Percentiles rank a stretch among this genome's conserved stretches.
Conservation (phyloP, 139 green algal species). For the Penium margaritaceum region DNA sequence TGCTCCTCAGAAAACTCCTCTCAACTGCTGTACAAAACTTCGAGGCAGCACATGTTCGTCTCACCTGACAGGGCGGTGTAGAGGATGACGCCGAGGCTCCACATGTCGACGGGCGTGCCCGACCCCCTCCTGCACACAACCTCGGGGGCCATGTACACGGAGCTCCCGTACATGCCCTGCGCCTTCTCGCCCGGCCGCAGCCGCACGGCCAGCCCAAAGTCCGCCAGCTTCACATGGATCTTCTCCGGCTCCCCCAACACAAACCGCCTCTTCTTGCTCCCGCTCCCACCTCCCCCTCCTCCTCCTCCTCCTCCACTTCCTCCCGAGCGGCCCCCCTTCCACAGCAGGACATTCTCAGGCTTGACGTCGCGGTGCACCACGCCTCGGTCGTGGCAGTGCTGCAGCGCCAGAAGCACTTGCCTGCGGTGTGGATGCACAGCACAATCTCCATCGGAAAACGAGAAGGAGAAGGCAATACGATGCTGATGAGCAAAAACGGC, state of each 20-base stretch:
- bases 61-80: constrained; percentile 86
- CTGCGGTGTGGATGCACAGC: too few relatives aligned
- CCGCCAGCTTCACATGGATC: constrained; percentile 73
- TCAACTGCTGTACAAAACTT: too few relatives aligned
- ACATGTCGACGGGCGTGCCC: constrained; percentile 79
- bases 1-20: too few relatives aligned
- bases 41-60: not conserved
- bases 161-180: constrained; percentile 61
- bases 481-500: too few relatives aligned
- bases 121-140: constrained; percentile 64
- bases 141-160: constrained; percentile 88
- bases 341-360: constrained; percentile 2
- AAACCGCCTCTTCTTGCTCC: too few relatives aligned
- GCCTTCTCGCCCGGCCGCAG: constrained; percentile 57
- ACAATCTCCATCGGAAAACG: too few relatives aligned
- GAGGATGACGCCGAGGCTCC: constrained; percentile 84
- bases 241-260: too few relatives aligned
- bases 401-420: not conserved
- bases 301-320: too few relatives aligned
- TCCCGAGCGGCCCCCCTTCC: not conserved
- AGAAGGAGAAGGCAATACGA: too few relatives aligned
- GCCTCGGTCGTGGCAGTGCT: not conserved
- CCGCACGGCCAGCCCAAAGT: constrained; percentile 88
- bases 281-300: too few relatives aligned
- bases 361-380: not conserved